Conservation (phyloP, 73 alveolate species). For the Durusdinium trenchii region DNA sequence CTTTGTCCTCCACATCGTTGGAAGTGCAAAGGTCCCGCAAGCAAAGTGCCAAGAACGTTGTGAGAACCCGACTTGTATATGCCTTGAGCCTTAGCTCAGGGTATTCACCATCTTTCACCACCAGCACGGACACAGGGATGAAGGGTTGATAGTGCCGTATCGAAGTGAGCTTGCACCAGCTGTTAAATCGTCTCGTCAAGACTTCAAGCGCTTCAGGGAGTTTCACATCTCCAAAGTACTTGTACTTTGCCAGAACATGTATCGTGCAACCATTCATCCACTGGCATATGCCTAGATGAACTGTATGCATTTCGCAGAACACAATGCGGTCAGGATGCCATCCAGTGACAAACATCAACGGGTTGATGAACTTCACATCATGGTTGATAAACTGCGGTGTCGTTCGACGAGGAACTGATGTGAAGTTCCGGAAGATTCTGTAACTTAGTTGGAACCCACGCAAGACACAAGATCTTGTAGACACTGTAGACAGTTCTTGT, state of each 20-base stretch:
- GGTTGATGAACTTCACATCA: neutral
- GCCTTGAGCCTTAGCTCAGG: neutral
- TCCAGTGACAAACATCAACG: slow-evolving; percentile 24
- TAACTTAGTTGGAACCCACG: neutral
- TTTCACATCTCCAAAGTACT: neutral
- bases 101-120: neutral
- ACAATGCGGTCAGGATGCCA: slow-evolving; percentile 4
- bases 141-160: slow-evolving; percentile 29
- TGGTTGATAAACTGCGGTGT: neutral
- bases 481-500: too few species aligned
- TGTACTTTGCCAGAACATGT: neutral
- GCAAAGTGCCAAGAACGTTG: neutral
- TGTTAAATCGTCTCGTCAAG: neutral
- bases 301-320: slow-evolving; percentile 13
- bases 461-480: too few species aligned
- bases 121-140: slow-evolving; percentile 4
- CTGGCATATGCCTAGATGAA: slow-evolving; percentile 13
- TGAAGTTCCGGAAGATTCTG: neutral
- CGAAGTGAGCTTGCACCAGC: neutral
- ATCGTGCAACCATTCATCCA: neutral
- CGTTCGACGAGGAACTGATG: neutral
- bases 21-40: neutral
- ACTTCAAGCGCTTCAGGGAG: neutral
- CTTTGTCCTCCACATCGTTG: neutral
- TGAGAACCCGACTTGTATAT: neutral